phyloP scores from a whole-genome alignment of 2,329 filamentous ascomycete species.

The Penicillium sclerotigenum region DNA sequence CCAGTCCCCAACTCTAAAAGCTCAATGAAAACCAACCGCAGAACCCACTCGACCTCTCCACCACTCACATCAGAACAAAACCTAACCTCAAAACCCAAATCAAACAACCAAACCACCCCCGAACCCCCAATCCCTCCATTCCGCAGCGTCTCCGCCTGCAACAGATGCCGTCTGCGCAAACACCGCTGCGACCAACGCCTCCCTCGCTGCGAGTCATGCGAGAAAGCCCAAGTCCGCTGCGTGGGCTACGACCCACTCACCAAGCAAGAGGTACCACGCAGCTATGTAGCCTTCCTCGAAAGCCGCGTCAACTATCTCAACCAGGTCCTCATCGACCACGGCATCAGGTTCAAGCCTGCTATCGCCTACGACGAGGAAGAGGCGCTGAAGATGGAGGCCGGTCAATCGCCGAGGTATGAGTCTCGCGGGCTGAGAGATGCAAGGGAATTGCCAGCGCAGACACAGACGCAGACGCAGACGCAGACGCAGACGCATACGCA shows the following conservation, averaged over 20 bases:
- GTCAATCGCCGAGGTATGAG: not conserved
- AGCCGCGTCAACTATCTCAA: conserved; percentile 74
- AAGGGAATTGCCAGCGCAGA: not conserved
- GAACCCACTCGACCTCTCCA: not conserved
- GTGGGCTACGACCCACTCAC: conserved; percentile 88
- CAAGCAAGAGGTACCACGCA: conserved; percentile 81
- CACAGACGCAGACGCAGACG: not conserved
- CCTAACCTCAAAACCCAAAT: not conserved
- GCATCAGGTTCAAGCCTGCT: conserved; percentile 64
- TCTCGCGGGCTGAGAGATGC: not conserved
- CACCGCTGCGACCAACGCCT: conserved; percentile 83
- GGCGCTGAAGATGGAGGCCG: not conserved
- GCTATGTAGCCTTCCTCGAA: conserved; percentile 82
- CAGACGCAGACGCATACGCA: not conserved
- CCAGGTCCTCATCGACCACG: conserved; percentile 60
- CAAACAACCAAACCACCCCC: not conserved
- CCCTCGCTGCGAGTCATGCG: conserved; percentile 77
- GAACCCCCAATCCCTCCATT: conserved; percentile 43
- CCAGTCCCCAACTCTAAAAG: not conserved
- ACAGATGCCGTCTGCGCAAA: conserved; percentile 77
- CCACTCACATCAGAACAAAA: not conserved
- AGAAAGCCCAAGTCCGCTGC: conserved; percentile 77
- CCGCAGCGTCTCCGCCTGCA: conserved; percentile 79
- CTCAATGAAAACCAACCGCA: not conserved
- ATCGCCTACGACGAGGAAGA: conserved; percentile 55